Percentiles rank a stretch among this genome's conserved stretches.
phyloP scores from a whole-genome alignment of 1,139 yeast genomes.

The Arxiozyma telluris region DNA sequence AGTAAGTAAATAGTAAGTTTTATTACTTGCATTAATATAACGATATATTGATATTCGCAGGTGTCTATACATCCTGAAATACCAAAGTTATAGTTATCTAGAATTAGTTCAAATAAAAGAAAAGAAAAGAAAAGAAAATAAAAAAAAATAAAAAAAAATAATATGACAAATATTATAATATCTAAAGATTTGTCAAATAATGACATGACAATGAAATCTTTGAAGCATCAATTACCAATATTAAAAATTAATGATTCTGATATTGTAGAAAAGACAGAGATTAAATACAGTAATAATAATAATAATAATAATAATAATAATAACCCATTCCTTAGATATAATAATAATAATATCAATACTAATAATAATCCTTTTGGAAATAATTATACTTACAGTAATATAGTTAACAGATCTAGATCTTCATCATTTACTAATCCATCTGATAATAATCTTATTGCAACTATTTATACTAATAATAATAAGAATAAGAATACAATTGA shows the following conservation, averaged over 20 bases:
- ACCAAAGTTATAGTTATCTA: too few relatives aligned
- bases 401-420: not conserved
- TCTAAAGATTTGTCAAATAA: not conserved
- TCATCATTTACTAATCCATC: not conserved
- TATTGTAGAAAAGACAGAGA: not conserved
- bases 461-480: not conserved
- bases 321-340: not conserved
- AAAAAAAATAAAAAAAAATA: too few relatives aligned
- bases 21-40: too few relatives aligned
- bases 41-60: too few relatives aligned
- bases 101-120: too few relatives aligned
- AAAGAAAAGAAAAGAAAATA: too few relatives aligned
- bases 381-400: not conserved
- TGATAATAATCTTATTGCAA: not conserved
- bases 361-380: not conserved
- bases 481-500: not conserved
- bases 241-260: conserved; percentile 1
- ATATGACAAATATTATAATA: too few relatives aligned
- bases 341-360: not conserved
- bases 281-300: not conserved
- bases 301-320: not conserved
- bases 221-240: not conserved
- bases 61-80: too few relatives aligned
- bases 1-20: too few relatives aligned
- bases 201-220: too few relatives aligned